Evolutionary conservation across 257 asterid species (phyloP), one percentile per base, ranked within the genome.

Genomic region (Forsythia suspensa): DNA sequence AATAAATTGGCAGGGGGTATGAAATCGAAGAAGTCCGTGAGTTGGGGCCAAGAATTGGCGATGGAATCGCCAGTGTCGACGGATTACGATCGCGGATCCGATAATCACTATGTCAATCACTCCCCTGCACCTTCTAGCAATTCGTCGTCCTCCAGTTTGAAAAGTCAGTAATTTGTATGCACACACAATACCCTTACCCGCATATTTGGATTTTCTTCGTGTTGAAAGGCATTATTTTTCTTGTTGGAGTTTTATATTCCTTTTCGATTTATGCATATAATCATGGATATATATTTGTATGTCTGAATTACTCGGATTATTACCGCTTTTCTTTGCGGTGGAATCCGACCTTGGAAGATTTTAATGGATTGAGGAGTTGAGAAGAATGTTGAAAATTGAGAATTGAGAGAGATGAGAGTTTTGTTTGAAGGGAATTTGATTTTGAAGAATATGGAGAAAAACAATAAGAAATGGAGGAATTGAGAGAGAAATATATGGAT

Each of bases 21-120:
- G 78, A 88, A 80, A 81, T 59, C 92, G 81, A 95, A 87, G 89
- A 94, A 94, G 85, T 94, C 96, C 41, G 97, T 92, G 82, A 84
- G 89, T 70, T 94, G 97, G 97, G 92, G 92, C 80, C 77, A 92
- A 80, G 93, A 91, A 65, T 85, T 94, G 90, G 97, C 89, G 75
- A 83, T 82, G 87, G 96, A 91, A 70, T 63, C 92, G 73, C 88
- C 94, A 78, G 72, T 79, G 43, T 92, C 89, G 71, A 87, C 86
- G 83, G 82, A 77, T 43, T 77, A 80, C 2, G 90, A 87, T 77
- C 88, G 76, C 67, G 96, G 92, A 82, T 83, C 94, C 79, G 29
- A 80, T 73, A 88, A 90, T 84, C 96, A 94, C 6, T 91, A 92
- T 79, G 90, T 86, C 21, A 83, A 89, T 85, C 83, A 89, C 86